A percentile compares a stretch with the other conserved stretches of the same genome.
These are phyloP conservation scores for Pseudogymnoascus sp. DNA, from an alignment of 2,329 filamentous ascomycete species.

Conservation along the genomic window DNA sequence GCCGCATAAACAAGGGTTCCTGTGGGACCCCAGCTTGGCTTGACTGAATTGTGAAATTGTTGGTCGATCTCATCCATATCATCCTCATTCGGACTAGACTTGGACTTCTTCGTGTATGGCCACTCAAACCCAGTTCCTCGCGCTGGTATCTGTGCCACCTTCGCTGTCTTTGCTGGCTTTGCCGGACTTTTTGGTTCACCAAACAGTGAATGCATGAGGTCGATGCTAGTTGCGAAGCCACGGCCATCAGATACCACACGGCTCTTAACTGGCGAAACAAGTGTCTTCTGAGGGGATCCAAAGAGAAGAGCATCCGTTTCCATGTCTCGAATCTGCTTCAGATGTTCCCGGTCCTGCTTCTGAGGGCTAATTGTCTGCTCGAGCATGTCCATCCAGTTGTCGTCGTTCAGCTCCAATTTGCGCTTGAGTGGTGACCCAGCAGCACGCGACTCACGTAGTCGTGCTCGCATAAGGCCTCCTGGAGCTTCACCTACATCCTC, in stretches of 20 bases:
- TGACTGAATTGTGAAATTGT: slow-evolving; percentile 65
- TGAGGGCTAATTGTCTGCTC: slow-evolving; percentile 89
- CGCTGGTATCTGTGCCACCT: background rate
- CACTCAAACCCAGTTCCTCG: slow-evolving; percentile 50
- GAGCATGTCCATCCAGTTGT: slow-evolving; percentile 90
- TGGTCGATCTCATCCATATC: slow-evolving; percentile 59
- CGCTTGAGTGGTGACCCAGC: slow-evolving; percentile 52
- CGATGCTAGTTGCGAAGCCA: slow-evolving; percentile 81
- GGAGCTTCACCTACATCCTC: slow-evolving; percentile 44
- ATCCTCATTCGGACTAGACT: slow-evolving; percentile 56
- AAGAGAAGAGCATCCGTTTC: slow-evolving; percentile 23
- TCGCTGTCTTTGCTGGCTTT: slow-evolving; percentile 39
- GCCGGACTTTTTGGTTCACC: slow-evolving; percentile 59
- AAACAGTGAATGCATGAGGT: slow-evolving; percentile 93
- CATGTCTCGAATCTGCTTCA: slow-evolving; percentile 51
- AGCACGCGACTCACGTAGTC: slow-evolving; percentile 58
- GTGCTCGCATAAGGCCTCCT: slow-evolving; percentile 56
- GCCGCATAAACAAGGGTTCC: slow-evolving; percentile 64
- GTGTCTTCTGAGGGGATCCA: slow-evolving; percentile 34
- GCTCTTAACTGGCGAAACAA: slow-evolving; percentile 18
- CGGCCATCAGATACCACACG: slow-evolving; percentile 38
- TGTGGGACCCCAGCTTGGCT: slow-evolving; percentile 71
- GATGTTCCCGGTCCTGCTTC: slow-evolving; percentile 79
- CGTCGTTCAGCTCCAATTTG: slow-evolving; percentile 53
- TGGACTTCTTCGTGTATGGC: slow-evolving; percentile 76